Evolutionary conservation across 306 rosid genomes (phyloP).

Genomic region (Cicer bijugum): DNA sequence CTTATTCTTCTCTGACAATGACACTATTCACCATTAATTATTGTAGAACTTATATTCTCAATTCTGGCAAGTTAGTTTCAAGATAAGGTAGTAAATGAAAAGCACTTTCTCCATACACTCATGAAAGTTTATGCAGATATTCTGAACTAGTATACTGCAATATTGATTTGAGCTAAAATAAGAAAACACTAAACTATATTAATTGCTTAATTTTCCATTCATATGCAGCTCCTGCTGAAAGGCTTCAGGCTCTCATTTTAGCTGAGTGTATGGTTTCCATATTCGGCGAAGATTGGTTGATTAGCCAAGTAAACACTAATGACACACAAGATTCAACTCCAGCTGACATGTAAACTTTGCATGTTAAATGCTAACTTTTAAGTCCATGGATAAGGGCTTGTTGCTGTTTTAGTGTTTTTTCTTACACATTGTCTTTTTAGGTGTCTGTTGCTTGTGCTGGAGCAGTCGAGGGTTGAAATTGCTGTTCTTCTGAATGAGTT

Average conservation of each 20-base stretch:
- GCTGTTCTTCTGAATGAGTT: conserved; percentile 89
- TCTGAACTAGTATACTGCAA: conserved; percentile 33
- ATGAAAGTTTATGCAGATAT: conserved; percentile 20
- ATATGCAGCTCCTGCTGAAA: conserved; percentile 77
- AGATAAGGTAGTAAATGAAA: conserved; percentile 20
- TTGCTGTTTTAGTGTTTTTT: conserved; percentile 42
- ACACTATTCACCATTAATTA: conserved; percentile 18
- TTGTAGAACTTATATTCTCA: conserved; percentile 17
- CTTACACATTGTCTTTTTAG: conserved; percentile 52
- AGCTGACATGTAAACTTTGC: conserved; percentile 64
- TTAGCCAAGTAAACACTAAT: conserved; percentile 56
- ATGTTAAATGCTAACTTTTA: conserved; percentile 20
- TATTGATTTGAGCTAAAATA: conserved; percentile 22
- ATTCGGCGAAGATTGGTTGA: conserved; percentile 75
- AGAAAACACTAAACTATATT: conserved; percentile 24
- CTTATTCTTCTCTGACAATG: conserved; percentile 20
- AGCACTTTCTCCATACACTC: conserved; percentile 10
- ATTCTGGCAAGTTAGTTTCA: conserved; percentile 13
- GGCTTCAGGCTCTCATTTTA: conserved; percentile 84
- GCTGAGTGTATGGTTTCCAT: conserved; percentile 79
- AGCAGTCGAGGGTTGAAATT: conserved; percentile 94
- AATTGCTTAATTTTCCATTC: conserved; percentile 42
- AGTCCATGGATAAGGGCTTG: not conserved
- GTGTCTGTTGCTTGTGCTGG: conserved; percentile 89
- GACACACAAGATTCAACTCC: conserved; percentile 61